A percentile compares a stretch with the other conserved stretches of the same genome.
Evolutionary conservation across 495 filamentous ascomycete species (phyloP).

Genomic region (Schizothecium vesticola): DNA sequence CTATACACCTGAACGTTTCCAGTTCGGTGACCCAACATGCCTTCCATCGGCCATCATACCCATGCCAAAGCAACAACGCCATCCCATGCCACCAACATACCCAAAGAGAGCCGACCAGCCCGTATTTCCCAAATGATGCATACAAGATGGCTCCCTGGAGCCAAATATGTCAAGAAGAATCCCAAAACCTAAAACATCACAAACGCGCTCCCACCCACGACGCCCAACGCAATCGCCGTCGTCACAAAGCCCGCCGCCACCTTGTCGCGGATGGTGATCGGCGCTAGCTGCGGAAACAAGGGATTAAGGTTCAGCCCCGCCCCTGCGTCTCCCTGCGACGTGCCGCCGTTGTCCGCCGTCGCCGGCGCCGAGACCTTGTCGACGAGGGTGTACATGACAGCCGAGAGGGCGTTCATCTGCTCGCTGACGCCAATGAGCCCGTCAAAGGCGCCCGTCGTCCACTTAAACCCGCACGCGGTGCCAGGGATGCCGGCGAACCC

Average conservation of each 20-base stretch:
- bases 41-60: background rate
- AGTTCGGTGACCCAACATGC: background rate
- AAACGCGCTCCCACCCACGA: conserved; percentile 45
- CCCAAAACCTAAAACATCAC: conserved; percentile 29
- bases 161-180: background rate
- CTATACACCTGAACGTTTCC: background rate
- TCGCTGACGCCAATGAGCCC: conserved; percentile 55
- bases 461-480: conserved; percentile 50
- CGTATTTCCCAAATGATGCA: background rate
- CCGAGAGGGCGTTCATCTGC: conserved; percentile 66
- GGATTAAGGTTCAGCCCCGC: conserved; percentile 44
- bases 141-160: background rate
- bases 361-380: conserved; percentile 42
- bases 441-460: conserved; percentile 38
- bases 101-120: background rate
- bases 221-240: conserved; percentile 48
- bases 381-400: conserved; percentile 59
- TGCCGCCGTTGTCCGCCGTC: conserved; percentile 58
- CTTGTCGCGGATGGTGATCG: conserved; percentile 52
- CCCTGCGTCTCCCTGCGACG: conserved; percentile 54
- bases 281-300: conserved; percentile 18
- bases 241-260: conserved; percentile 65
- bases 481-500: conserved; percentile 42
- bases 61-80: background rate
- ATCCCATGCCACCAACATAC: background rate